These are phyloP conservation scores for Pezicula neosporulosa DNA, from an alignment of 2,329 filamentous ascomycete genomes.

Conservation along the genomic window DNA sequence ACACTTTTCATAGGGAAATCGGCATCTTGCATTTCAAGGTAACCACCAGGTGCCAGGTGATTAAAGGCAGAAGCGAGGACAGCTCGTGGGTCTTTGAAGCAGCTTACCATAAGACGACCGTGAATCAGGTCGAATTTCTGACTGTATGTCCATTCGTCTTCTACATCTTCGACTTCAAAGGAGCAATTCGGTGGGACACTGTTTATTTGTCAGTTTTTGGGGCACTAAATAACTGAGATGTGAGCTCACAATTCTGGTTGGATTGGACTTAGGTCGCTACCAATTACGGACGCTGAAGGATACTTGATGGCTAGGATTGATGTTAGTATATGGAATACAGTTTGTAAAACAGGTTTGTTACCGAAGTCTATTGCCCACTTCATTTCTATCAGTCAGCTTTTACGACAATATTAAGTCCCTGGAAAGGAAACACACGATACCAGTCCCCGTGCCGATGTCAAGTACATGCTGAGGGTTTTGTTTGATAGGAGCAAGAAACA, in stretches of 20 bases:
- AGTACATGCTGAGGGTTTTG: background rate
- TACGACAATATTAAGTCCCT: no score
- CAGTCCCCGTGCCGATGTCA: background rate
- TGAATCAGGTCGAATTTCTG: conserved; percentile 47
- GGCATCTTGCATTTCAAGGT: conserved; percentile 26
- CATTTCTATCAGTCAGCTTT: no score
- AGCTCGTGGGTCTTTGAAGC: conserved; percentile 2
- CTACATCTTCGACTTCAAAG: conserved; percentile 47
- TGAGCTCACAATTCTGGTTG: conserved; percentile 12
- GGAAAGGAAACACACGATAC: background rate
- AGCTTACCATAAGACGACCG: conserved; percentile 34
- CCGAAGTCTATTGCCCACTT: no score
- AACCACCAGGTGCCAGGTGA: conserved; percentile 19
- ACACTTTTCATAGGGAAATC: background rate
- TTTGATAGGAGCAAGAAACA: conserved; percentile 1
- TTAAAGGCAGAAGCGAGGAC: conserved; percentile 3
- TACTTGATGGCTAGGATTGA: background rate
- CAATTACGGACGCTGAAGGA: conserved; percentile 20
- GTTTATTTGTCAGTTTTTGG: background rate
- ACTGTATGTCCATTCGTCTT: conserved; percentile 42
- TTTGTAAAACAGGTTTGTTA: no score
- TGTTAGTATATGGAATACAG: no score
- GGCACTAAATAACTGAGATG: background rate
- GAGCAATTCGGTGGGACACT: conserved; percentile 40
- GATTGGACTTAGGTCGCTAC: conserved; percentile 23